A percentile compares a stretch with the other conserved stretches of the same genome.
phyloP scores from a whole-genome alignment of 306 rosid genomes.

The Quercus gilva region DNA sequence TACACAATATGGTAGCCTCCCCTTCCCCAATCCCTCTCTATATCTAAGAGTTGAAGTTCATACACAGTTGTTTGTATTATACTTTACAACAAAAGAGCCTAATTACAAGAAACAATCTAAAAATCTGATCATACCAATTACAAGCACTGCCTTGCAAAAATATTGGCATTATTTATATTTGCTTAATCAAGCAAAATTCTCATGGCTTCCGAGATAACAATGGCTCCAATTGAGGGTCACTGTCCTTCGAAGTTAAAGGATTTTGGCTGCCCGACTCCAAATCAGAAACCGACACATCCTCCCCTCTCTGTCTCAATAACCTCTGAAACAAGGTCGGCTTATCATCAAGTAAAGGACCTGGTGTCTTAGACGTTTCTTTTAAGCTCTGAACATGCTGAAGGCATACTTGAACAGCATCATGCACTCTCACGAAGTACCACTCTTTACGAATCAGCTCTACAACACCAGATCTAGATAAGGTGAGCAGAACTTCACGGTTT shows the following conservation, averaged over 20 bases:
- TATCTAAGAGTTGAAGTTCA: background rate
- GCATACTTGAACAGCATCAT: constrained; percentile 98
- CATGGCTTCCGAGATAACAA: constrained; percentile 53
- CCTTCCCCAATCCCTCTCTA: background rate
- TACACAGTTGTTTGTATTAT: background rate
- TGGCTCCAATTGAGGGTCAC: constrained; percentile 67
- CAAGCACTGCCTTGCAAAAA: constrained; percentile 19
- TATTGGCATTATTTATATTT: background rate
- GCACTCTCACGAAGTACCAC: constrained; percentile 96
- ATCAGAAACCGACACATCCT: constrained; percentile 38
- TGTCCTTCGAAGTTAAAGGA: constrained; percentile 28
- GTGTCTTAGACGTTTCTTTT: constrained; percentile 24
- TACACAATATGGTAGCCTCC: background rate
- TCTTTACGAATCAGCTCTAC: constrained; percentile 92
- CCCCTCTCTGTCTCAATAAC: constrained; percentile 44
- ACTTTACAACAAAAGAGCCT: constrained; percentile 4
- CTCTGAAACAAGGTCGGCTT: constrained; percentile 43
- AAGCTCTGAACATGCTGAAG: constrained; percentile 75
- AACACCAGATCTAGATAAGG: constrained; percentile 68
- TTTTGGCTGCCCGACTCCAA: constrained; percentile 63
- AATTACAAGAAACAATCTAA: constrained; percentile 13
- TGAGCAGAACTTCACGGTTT: constrained; percentile 71
- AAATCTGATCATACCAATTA: constrained; percentile 24
- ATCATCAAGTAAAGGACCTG: constrained; percentile 31
- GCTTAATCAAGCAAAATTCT: constrained; percentile 16